These are phyloP conservation scores for Brassica napus DNA, from an alignment of 345 rosid species.

Conservation along the genomic window Da-Ae NC_063449.1:34125501-34126000, in stretches of 20 bases:
- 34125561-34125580: slow-evolving; percentile 71
- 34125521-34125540: background rate
- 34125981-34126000: background rate
- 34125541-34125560: background rate
- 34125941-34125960: background rate
- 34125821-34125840: slow-evolving; percentile 75
- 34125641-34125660: slow-evolving; percentile 56
- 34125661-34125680: background rate
- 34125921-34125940: background rate
- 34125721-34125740: slow-evolving; percentile 68
- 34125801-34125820: slow-evolving; percentile 64
- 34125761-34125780: slow-evolving; percentile 86
- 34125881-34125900: slow-evolving; percentile 97
- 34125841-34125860: slow-evolving; percentile 86
- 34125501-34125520: background rate
- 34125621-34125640: slow-evolving; percentile 78
- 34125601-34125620: slow-evolving; percentile 73
- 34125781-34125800: slow-evolving; percentile 70
- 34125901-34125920: slow-evolving; percentile 88
- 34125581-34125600: slow-evolving; percentile 73
- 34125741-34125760: slow-evolving; percentile 69
- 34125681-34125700: background rate
- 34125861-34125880: slow-evolving; percentile 79
- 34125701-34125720: background rate
- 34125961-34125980: background rate